Percentiles rank a stretch among this genome's conserved stretches.
phyloP scores from a whole-genome alignment of 2,329 filamentous ascomycete genomes.

The Coniochaeta sp. region DNA sequence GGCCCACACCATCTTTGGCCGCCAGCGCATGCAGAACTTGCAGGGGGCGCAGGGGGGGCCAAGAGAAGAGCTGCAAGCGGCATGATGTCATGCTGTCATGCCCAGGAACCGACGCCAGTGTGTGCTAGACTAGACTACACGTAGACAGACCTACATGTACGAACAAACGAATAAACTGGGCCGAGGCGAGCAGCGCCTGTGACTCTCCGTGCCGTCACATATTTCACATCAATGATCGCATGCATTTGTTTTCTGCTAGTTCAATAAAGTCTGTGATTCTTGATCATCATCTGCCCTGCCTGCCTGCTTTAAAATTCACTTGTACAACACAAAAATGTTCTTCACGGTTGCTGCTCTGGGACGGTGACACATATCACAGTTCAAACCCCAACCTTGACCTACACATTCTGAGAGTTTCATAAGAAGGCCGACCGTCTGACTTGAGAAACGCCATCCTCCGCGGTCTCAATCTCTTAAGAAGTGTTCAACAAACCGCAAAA shows the following conservation, averaged over 20 bases:
- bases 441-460: too few relatives aligned
- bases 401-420: too few relatives aligned
- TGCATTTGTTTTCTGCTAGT: not conserved
- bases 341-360: not conserved
- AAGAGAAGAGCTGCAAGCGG: not conserved
- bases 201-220: not conserved
- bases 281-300: not conserved
- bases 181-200: not conserved
- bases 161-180: not conserved
- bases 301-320: not conserved
- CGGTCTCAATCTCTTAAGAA: too few relatives aligned
- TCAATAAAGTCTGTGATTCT: not conserved
- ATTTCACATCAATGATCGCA: not conserved
- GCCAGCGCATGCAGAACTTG: not conserved
- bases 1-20: too few relatives aligned
- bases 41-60: not conserved
- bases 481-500: too few relatives aligned
- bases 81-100: slow-evolving; percentile 1
- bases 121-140: too few relatives aligned
- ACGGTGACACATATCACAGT: not conserved
- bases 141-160: too few relatives aligned
- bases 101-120: not conserved
- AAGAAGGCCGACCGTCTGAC: too few relatives aligned
- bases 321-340: not conserved
- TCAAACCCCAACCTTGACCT: not conserved